Conservation (phyloP, 2,329 filamentous ascomycete species). For the Hirsutella thompsonii region DNA sequence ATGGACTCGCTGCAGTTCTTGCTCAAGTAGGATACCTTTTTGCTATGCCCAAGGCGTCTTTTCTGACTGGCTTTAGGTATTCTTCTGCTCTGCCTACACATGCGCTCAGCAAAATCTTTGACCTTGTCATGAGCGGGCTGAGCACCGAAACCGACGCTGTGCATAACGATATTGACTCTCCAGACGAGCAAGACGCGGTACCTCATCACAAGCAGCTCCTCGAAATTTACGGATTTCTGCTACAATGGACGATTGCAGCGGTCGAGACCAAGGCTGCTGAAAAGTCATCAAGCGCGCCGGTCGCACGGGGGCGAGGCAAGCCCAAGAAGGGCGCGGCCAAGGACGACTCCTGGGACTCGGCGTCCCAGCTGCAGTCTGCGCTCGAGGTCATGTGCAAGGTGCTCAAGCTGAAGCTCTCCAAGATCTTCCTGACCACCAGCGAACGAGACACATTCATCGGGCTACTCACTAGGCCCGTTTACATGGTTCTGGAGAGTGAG, state of each 20-base stretch:
- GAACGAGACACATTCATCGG: conserved; percentile 92
- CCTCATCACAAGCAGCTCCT: conserved; percentile 81
- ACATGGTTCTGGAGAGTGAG: conserved; percentile 89
- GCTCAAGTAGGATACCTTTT: conserved; percentile 71
- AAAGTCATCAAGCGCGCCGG: conserved; percentile 59
- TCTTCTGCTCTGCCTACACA: conserved; percentile 66
- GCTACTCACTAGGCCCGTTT: conserved; percentile 83
- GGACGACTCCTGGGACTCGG: conserved; percentile 79
- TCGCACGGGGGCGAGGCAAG: conserved; percentile 60
- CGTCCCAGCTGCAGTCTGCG: conserved; percentile 72
- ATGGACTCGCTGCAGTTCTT: conserved; percentile 94
- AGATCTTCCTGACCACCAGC: conserved; percentile 91
- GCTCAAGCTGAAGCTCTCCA: conserved; percentile 78
- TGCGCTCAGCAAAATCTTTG: conserved; percentile 83
- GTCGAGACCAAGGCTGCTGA: conserved; percentile 90
- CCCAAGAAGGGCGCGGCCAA: conserved; percentile 68
- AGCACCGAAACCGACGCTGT: conserved; percentile 76
- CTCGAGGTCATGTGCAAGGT: conserved; percentile 95
- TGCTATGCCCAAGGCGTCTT: conserved; percentile 3
- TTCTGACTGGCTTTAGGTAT: conserved; percentile 63
- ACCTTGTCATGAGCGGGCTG: conserved; percentile 75
- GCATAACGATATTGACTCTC: conserved; percentile 70
- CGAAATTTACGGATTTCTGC: conserved; percentile 84
- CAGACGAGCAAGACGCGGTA: conserved; percentile 77
- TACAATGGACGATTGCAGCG: conserved; percentile 93